A percentile compares a stretch with the other conserved stretches of the same genome.
Conservation (phyloP, 495 filamentous ascomycete genomes). For the Aspergillus olivimuriae region DNA sequence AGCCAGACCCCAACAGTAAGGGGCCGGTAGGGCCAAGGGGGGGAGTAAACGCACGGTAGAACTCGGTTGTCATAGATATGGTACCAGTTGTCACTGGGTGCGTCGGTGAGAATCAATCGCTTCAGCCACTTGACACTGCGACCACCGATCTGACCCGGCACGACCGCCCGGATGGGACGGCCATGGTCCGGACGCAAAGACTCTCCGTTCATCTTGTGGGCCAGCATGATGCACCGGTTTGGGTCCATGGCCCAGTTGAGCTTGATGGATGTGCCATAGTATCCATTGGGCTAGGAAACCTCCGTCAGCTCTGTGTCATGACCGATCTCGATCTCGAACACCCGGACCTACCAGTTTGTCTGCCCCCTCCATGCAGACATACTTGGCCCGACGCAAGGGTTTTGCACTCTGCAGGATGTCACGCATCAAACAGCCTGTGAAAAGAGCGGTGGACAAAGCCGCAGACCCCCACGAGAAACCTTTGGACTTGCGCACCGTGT, state of each 20-base stretch:
- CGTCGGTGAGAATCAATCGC: conserved; percentile 68
- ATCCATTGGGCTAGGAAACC: conserved; percentile 64
- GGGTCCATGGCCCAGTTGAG: conserved; percentile 84
- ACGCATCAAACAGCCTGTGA: conserved; percentile 74
- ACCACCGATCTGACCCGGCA: conserved; percentile 91
- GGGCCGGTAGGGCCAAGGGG: too few relatives aligned
- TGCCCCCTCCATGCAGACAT: conserved; percentile 90
- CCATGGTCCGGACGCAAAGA: conserved; percentile 80
- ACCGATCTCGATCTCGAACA: background rate
- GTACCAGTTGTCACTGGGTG: conserved; percentile 92
- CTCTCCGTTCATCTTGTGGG: conserved; percentile 92
- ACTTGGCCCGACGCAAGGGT: conserved; percentile 66
- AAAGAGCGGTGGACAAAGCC: conserved; percentile 82
- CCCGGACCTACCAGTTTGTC: conserved; percentile 58
- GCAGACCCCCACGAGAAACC: conserved; percentile 96
- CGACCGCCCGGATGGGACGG: conserved; percentile 73
- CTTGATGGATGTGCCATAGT: conserved; percentile 85
- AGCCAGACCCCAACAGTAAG: too few relatives aligned
- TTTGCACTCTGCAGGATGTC: conserved; percentile 66
- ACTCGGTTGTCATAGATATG: conserved; percentile 95
- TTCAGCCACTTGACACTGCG: conserved; percentile 95
- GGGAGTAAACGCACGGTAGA: conserved; percentile 57
- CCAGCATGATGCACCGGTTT: conserved; percentile 81
- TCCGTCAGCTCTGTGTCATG: conserved; percentile 1
- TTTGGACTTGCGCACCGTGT: conserved; percentile 83